A percentile compares a stretch with the other conserved stretches of the same genome.
Evolutionary conservation across 495 filamentous ascomycete species (phyloP).

Genomic region (Talaromyces proteolyticus): DNA sequence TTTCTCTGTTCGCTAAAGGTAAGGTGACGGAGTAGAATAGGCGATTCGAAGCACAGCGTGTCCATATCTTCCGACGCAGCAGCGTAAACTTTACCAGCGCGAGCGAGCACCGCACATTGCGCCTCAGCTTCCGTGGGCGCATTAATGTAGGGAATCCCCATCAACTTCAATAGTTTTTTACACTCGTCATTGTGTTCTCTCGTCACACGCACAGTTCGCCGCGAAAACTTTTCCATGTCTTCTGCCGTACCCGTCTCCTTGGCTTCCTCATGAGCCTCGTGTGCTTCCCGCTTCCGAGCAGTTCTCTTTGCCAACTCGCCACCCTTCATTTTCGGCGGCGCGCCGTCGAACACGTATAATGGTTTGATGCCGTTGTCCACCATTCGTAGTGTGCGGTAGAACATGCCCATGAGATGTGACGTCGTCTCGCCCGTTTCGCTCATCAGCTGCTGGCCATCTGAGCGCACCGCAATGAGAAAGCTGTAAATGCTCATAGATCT

Average conservation of each 20-base stretch:
- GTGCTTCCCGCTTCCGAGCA: constrained; percentile 83
- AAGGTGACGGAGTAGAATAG: constrained; percentile 85
- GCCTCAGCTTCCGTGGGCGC: constrained; percentile 97
- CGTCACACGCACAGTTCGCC: constrained; percentile 91
- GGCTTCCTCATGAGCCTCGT: constrained; percentile 83
- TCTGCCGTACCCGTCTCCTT: constrained; percentile 97
- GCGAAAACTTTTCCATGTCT: constrained; percentile 96
- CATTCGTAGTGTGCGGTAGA: constrained; percentile 96
- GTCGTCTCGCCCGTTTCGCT: constrained; percentile 92
- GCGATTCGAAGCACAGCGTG: constrained; percentile 89
- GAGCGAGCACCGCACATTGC: constrained; percentile 86
- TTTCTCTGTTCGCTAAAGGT: constrained; percentile 97
- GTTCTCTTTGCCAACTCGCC: constrained; percentile 92
- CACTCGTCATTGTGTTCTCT: constrained; percentile 93
- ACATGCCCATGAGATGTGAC: constrained; percentile 98
- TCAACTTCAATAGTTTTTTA: constrained; percentile 80
- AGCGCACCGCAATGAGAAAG: constrained; percentile 95
- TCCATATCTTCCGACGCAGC: constrained; percentile 99
- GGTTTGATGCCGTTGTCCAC: constrained; percentile 99
- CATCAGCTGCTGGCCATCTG: constrained; percentile 91
- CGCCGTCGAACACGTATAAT: constrained; percentile 95
- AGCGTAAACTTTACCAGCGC: constrained; percentile 92
- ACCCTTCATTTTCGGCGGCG: constrained; percentile 93
- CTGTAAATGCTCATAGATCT: constrained; percentile 99
- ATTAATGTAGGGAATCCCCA: constrained; percentile 94